Percentiles rank a stretch among this genome's conserved stretches.
These are phyloP conservation scores for Teratosphaeria viscida DNA, from an alignment of 2,329 filamentous ascomycete genomes.

Conservation along the genomic window DNA sequence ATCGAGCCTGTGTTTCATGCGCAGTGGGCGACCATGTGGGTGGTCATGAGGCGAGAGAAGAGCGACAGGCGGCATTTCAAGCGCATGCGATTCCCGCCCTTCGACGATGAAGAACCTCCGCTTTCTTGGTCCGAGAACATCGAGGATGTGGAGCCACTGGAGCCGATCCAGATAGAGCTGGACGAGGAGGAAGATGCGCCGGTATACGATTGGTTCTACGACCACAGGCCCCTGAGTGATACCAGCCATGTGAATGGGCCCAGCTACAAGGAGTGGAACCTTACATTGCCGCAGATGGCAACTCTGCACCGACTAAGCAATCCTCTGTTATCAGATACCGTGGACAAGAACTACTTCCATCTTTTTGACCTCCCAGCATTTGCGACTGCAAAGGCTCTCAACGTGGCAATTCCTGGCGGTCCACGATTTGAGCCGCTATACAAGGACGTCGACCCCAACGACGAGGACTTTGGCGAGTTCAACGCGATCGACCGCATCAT, in stretches of 20 bases:
- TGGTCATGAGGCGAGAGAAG: conserved; percentile 95
- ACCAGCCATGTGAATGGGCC: conserved; percentile 91
- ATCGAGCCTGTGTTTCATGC: conserved; percentile 97
- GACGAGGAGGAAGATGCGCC: conserved; percentile 87
- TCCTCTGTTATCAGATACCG: conserved; percentile 79
- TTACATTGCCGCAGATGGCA: conserved; percentile 90
- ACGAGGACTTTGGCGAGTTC: conserved; percentile 98
- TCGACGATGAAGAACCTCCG: conserved; percentile 96
- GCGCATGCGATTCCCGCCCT: conserved; percentile 96
- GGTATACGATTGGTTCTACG: conserved; percentile 95
- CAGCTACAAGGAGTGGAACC: conserved; percentile 93
- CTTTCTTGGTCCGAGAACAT: conserved; percentile 98
- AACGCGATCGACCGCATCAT: conserved; percentile 99
- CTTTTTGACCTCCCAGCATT: conserved; percentile 95
- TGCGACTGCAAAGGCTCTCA: conserved; percentile 89
- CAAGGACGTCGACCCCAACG: conserved; percentile 97
- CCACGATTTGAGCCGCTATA: conserved; percentile 94
- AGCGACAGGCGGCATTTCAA: conserved; percentile 94
- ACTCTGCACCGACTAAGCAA: conserved; percentile 85
- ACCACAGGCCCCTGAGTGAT: conserved; percentile 80
- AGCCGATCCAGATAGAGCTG: conserved; percentile 97
- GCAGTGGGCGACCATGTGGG: conserved; percentile 99
- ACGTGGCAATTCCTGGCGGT: conserved; percentile 94
- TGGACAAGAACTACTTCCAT: conserved; percentile 96
- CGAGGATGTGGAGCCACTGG: conserved; percentile 92